Percentiles rank a stretch among this genome's conserved stretches.
phyloP scores from a whole-genome alignment of 1,139 yeast species.

The Starmera stellimalicola region DNA sequence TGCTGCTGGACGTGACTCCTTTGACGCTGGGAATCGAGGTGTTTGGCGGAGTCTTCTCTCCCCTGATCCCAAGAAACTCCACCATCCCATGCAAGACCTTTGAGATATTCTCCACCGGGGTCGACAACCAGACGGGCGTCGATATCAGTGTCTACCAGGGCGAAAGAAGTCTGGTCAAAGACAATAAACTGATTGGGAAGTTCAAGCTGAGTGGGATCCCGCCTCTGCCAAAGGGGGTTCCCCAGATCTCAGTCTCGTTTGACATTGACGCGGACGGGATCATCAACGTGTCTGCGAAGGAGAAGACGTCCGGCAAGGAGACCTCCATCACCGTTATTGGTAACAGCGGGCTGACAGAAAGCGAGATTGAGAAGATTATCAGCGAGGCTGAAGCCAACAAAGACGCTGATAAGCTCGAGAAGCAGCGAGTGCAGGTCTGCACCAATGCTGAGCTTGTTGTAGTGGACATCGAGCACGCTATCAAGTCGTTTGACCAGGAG shows the following conservation, averaged over 20 bases:
- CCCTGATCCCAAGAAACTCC: slow-evolving; percentile 66
- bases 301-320: slow-evolving; percentile 45
- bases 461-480: slow-evolving; percentile 44
- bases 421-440: slow-evolving; percentile 23
- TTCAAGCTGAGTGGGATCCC: slow-evolving; percentile 63
- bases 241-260: slow-evolving; percentile 65
- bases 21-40: slow-evolving; percentile 74
- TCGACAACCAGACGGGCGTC: slow-evolving; percentile 78
- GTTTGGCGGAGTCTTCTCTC: slow-evolving; percentile 72
- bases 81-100: slow-evolving; percentile 67
- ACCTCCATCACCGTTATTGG: slow-evolving; percentile 63
- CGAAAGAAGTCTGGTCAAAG: slow-evolving; percentile 64
- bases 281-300: slow-evolving; percentile 63
- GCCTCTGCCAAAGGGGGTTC: slow-evolving; percentile 64
- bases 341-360: slow-evolving; percentile 57
- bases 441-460: slow-evolving; percentile 46
- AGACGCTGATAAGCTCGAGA: slow-evolving; percentile 15
- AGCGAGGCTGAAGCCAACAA: slow-evolving; percentile 31
- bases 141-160: slow-evolving; percentile 75
- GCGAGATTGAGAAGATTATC: slow-evolving; percentile 48
- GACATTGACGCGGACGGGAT: slow-evolving; percentile 81
- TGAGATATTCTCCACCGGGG: slow-evolving; percentile 71
- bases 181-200: slow-evolving; percentile 65
- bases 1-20: slow-evolving; percentile 70
- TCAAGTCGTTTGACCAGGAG: slow-evolving; percentile 30